Evolutionary conservation across 495 filamentous ascomycete species (phyloP), one percentile per base, ranked within the genome.

Genomic region (Neurospora sp.): DNA sequence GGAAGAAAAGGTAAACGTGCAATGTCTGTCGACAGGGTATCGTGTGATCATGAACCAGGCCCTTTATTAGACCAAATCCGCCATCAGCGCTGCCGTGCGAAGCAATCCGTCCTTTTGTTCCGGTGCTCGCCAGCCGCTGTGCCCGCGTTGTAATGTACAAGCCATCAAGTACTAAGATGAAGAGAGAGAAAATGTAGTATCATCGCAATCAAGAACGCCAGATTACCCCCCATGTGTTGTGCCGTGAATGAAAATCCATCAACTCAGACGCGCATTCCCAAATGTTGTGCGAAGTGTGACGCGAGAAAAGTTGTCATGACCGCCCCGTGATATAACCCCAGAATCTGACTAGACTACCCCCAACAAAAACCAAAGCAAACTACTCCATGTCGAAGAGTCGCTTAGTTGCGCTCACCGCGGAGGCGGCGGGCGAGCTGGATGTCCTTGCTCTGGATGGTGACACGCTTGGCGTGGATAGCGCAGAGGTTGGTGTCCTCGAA

Each of bases 401-500:
- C 75, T 82, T 86, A 86, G 84, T 87, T 87, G 84, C 94, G 94
- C 89, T 98, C 94, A 82, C 94, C 94, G 86, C 94, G 93, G 86
- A 97, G 94, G 82, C 94, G 93, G 79, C 94, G 93, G 81, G 94
- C 94, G 75, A 97, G 92, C 88, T 97, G 94, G 88, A 97, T 97
- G 83, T 97, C 94, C 92, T 97, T 97, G 74, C 87, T 89, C 85
- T 94, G 91, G 86, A 94, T 96, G 83, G 92, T 95, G 83, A 95
- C 92, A 92, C 96, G 96, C 94, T 99, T 98, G 89, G 96, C 96
- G 90, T 99, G 96, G 89, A 99, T 98, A 83, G 96, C 96, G 89
- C 96, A 98, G 72, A 99, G 86, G 90, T 98, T 99, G 93, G 96
- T 99, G 85, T 98, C 96, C 84, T 98, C 96, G 80, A 99, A 99